Evolutionary conservation across 768 basidiomycete species (phyloP).

Genomic region (Leccinum aurantiacum): DNA sequence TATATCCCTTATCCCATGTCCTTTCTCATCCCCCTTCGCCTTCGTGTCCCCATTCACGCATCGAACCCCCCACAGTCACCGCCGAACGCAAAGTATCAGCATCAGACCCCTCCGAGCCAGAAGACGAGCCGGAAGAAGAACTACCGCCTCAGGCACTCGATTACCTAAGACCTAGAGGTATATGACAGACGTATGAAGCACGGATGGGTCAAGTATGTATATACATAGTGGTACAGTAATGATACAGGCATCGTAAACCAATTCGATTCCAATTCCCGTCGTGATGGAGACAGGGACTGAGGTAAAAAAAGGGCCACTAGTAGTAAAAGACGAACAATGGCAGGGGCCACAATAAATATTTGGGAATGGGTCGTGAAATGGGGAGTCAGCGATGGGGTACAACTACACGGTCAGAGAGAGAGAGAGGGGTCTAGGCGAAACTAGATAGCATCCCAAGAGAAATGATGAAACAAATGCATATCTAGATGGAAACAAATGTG

Average conservation of each 20-base stretch:
- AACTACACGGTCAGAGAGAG: constrained; percentile 22
- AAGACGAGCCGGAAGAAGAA: background rate
- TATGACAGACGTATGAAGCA: background rate
- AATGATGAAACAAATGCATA: constrained; percentile 24
- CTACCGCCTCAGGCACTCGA: background rate
- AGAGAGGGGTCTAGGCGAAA: constrained; percentile 29
- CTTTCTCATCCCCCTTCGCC: too few relatives aligned
- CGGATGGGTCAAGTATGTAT: constrained; percentile 3
- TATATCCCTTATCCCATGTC: background rate
- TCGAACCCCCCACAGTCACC: constrained; percentile 38
- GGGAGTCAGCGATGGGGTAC: constrained; percentile 9
- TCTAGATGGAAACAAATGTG: constrained; percentile 29
- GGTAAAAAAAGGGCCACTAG: background rate
- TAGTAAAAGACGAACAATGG: background rate
- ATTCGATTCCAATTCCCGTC: constrained; percentile 9
- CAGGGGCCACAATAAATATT: constrained; percentile 22
- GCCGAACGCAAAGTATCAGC: constrained; percentile 53
- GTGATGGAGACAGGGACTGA: background rate
- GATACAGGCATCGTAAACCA: constrained; percentile 24
- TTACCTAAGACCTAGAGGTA: background rate
- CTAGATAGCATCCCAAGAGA: constrained; percentile 28
- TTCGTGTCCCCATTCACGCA: background rate
- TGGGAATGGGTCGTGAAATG: background rate
- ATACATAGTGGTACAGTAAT: constrained; percentile 27
- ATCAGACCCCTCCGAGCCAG: background rate